These are phyloP conservation scores for Lachancea sp. DNA, from an alignment of 805 yeast species.

Conservation along the genomic window DNA sequence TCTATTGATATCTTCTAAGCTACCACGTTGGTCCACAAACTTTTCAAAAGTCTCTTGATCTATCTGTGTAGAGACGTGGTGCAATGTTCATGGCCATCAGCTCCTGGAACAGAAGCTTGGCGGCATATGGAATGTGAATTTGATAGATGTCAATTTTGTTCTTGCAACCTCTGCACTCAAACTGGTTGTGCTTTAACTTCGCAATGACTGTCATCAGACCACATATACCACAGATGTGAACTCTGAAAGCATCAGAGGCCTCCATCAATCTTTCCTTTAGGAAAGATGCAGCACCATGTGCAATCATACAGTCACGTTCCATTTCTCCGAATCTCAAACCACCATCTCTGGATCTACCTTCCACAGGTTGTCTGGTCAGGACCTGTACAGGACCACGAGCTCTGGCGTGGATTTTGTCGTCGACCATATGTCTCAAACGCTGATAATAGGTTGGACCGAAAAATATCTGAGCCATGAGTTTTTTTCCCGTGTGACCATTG, in stretches of 20 bases:
- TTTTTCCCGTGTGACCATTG: constrained; percentile 98
- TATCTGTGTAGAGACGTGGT: constrained; percentile 94
- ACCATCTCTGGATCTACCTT: constrained; percentile 98
- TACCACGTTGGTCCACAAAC: neutral
- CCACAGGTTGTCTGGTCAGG: constrained; percentile 96
- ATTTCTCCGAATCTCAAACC: constrained; percentile 97
- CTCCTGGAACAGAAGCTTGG: constrained; percentile 96
- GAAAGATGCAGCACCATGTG: constrained; percentile 99
- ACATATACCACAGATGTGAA: constrained; percentile 96
- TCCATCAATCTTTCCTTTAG: constrained; percentile 97
- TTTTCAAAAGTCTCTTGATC: constrained; percentile 42
- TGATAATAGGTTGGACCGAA: constrained; percentile 99
- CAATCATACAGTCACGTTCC: constrained; percentile 99
- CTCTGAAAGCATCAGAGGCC: constrained; percentile 98
- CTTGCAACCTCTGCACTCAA: constrained; percentile 97
- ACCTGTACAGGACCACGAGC: constrained; percentile 99
- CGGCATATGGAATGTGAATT: constrained; percentile 97
- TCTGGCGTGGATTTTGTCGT: constrained; percentile 97
- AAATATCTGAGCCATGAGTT: constrained; percentile 95
- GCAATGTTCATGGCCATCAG: constrained; percentile 99
- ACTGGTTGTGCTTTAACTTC: constrained; percentile 93
- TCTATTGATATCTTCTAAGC: neutral
- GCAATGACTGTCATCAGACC: constrained; percentile 98
- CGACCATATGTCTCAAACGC: constrained; percentile 98
- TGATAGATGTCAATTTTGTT: constrained; percentile 97